Evolutionary conservation across 2,329 filamentous ascomycete species (phyloP).

Genomic region (Neopestalotiopsis rosae): DNA sequence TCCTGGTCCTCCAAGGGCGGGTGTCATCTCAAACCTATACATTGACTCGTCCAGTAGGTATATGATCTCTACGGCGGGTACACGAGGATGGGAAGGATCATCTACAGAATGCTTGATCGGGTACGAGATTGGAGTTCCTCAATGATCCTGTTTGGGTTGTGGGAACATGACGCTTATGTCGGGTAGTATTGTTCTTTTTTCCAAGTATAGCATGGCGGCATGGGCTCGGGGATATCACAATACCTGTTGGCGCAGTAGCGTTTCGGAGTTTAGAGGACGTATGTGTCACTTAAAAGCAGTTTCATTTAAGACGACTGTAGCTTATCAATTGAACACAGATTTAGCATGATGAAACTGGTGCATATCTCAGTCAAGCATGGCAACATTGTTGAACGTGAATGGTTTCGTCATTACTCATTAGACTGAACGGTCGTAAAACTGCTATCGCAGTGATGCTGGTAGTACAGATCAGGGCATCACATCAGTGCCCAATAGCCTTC

Average conservation of each 20-base stretch:
- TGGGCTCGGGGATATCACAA: neutral
- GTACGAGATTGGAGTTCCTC: slow-evolving; percentile 77
- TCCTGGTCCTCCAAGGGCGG: slow-evolving; percentile 81
- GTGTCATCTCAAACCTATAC: slow-evolving; percentile 85
- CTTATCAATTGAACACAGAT: neutral
- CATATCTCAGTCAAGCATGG: neutral
- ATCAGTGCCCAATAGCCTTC: neutral
- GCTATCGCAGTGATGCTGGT: neutral
- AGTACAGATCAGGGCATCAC: neutral
- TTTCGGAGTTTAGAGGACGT: neutral
- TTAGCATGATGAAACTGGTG: neutral
- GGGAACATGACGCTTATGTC: too few species aligned
- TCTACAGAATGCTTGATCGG: slow-evolving; percentile 90
- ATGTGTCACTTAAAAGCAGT: neutral
- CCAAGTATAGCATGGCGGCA: neutral
- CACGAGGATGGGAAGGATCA: slow-evolving; percentile 91
- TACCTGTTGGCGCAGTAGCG: neutral
- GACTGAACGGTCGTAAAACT: neutral
- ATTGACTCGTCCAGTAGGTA: slow-evolving; percentile 87
- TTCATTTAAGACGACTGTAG: neutral
- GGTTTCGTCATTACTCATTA: neutral
- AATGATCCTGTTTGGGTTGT: neutral
- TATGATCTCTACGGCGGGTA: slow-evolving; percentile 91
- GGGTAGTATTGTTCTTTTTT: neutral
- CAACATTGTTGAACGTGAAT: neutral